Evolutionary conservation across 768 basidiomycete genomes (phyloP).

Genomic region (Candolleomyces eurysporus): DNA sequence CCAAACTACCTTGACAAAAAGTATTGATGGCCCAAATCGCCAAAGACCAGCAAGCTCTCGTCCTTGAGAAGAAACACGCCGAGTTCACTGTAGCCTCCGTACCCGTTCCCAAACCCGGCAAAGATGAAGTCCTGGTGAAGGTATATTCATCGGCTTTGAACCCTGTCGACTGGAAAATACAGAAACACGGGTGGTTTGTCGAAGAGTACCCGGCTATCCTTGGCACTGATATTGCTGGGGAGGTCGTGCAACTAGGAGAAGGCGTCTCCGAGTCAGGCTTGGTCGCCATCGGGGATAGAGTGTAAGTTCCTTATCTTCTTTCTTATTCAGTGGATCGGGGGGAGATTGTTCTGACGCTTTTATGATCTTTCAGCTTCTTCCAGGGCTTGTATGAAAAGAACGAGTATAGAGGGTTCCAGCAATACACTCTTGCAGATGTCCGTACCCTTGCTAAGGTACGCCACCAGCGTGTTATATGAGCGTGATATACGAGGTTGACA

Average conservation of each 20-base stretch:
- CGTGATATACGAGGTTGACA: too few species aligned
- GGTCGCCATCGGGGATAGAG: constrained; percentile 49
- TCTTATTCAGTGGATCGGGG: not conserved
- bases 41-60: constrained; percentile 12
- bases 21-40: too few species aligned
- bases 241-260: constrained; percentile 36
- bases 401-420: constrained; percentile 38
- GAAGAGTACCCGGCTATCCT: constrained; percentile 44
- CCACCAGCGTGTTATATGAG: too few species aligned
- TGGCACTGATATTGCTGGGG: constrained; percentile 43
- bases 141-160: constrained; percentile 41
- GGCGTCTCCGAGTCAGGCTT: constrained; percentile 35
- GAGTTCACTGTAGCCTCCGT: constrained; percentile 35
- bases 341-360: constrained; percentile 8
- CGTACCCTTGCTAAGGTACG: constrained; percentile 35
- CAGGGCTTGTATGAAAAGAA: constrained; percentile 34
- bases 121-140: constrained; percentile 36
- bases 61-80: constrained; percentile 25
- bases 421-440: constrained; percentile 36
- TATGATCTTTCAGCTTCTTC: constrained; percentile 32
- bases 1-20: too few species aligned
- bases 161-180: constrained; percentile 54
- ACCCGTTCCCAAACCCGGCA: constrained; percentile 9
- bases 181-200: constrained; percentile 35
- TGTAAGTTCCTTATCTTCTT: constrained; percentile 30